These are phyloP conservation scores for Grammothele lineata DNA, from an alignment of 768 basidiomycete species.

Conservation along the genomic window DNA sequence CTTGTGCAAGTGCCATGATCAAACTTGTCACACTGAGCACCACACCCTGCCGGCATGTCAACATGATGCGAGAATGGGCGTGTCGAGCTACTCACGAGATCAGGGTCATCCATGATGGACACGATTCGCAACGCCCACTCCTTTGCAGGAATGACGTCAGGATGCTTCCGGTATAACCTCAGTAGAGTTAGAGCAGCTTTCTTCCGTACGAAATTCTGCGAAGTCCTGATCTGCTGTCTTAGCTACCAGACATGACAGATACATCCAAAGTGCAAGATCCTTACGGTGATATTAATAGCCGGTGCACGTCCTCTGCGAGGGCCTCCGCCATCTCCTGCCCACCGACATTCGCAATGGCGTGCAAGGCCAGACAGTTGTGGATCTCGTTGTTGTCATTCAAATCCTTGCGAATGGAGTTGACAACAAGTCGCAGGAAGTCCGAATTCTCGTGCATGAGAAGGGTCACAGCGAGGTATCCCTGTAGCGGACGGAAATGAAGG, in stretches of 20 bases:
- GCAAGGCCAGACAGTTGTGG: slow-evolving; percentile 93
- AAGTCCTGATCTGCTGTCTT: slow-evolving; percentile 86
- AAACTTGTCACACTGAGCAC: slow-evolving; percentile 91
- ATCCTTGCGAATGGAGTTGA: slow-evolving; percentile 98
- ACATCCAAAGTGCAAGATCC: slow-evolving; percentile 16
- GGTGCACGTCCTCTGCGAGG: slow-evolving; percentile 88
- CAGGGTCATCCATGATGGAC: slow-evolving; percentile 91
- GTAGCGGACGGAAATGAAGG: background rate
- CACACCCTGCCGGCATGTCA: slow-evolving; percentile 62
- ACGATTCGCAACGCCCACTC: slow-evolving; percentile 97
- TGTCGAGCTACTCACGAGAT: slow-evolving; percentile 68
- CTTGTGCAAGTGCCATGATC: slow-evolving; percentile 92
- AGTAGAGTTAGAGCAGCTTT: slow-evolving; percentile 94
- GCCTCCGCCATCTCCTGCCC: slow-evolving; percentile 99
- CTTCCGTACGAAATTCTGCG: slow-evolving; percentile 94
- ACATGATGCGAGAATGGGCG: background rate
- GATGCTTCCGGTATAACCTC: slow-evolving; percentile 92
- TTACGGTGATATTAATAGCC: slow-evolving; percentile 91
- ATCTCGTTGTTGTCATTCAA: slow-evolving; percentile 92
- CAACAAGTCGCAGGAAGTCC: slow-evolving; percentile 91
- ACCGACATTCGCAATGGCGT: slow-evolving; percentile 98
- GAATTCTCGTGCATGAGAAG: slow-evolving; percentile 99
- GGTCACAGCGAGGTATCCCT: slow-evolving; percentile 98
- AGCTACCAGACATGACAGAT: background rate
- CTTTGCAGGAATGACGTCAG: slow-evolving; percentile 85